phyloP scores from a whole-genome alignment of 805 yeast genomes.

The Tetrapisispora fleetii region DNA sequence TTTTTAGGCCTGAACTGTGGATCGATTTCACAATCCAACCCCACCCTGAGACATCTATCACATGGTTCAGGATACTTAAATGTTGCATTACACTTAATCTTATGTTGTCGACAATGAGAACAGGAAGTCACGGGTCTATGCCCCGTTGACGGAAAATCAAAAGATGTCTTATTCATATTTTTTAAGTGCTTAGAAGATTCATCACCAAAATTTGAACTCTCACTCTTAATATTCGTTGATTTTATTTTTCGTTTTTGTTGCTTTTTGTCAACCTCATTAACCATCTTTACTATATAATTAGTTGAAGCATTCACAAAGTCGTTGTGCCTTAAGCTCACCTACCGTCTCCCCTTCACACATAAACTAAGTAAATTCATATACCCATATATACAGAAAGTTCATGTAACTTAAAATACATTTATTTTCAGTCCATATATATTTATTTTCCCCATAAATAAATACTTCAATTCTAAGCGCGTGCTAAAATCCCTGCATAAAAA shows the following conservation, averaged over 20 bases:
- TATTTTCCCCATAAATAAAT: neutral
- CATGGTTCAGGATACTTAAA: conserved; percentile 77
- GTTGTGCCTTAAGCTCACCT: neutral
- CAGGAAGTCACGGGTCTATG: conserved; percentile 89
- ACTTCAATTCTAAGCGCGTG: neutral
- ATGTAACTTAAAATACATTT: too few relatives aligned
- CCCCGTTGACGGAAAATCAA: conserved; percentile 13
- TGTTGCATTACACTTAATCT: conserved; percentile 85
- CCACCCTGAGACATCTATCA: conserved; percentile 72
- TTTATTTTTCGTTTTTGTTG: neutral
- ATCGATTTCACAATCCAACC: conserved; percentile 74
- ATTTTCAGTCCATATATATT: neutral
- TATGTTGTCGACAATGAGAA: conserved; percentile 90
- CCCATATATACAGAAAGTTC: neutral
- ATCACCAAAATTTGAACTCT: neutral
- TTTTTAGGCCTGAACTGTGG: conserved; percentile 87
- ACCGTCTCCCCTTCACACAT: too few relatives aligned
- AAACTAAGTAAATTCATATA: too few relatives aligned
- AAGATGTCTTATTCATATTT: neutral
- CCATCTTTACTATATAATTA: neutral
- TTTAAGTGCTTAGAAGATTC: neutral
- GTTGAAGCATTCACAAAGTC: neutral
- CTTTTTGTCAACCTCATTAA: neutral
- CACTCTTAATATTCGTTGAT: neutral
- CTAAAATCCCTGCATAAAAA: neutral